Evolutionary conservation across 2,329 filamentous ascomycete species (phyloP).

Genomic region (Cladosporium sp.): DNA sequence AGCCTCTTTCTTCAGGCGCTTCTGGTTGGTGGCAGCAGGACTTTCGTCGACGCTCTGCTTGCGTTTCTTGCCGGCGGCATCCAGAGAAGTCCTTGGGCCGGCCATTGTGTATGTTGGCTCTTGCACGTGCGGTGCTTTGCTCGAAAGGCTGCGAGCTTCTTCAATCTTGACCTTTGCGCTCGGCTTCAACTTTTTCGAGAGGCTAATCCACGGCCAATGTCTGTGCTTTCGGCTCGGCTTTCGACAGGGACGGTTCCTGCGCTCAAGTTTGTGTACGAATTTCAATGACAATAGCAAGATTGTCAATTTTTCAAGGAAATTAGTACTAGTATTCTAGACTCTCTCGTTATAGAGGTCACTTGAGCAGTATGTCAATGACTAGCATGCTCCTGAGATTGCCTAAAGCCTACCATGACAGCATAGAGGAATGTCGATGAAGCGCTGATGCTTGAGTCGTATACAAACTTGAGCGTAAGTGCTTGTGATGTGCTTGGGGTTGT

Average conservation of each 20-base stretch:
- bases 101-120: not conserved
- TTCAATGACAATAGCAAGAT: not conserved
- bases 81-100: conserved; percentile 9
- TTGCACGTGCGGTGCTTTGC: not conserved
- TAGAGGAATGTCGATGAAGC: too few species aligned
- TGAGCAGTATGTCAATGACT: not conserved
- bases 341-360: too few species aligned
- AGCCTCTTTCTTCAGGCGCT: conserved; percentile 15
- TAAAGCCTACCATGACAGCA: too few species aligned
- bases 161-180: not conserved
- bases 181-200: conserved; percentile 10
- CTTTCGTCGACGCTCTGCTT: conserved; percentile 19
- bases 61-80: conserved; percentile 17
- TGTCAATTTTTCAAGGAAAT: not conserved
- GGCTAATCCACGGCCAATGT: not conserved
- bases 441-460: not conserved
- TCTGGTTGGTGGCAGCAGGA: conserved; percentile 17
- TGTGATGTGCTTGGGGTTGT: not conserved
- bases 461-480: not conserved
- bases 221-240: not conserved
- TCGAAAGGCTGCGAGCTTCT: not conserved
- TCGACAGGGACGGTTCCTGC: not conserved
- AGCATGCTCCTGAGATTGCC: not conserved
- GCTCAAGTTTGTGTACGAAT: not conserved
- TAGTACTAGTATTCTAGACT: not conserved